phyloP scores from a whole-genome alignment of 2,329 filamentous ascomycete species.

The Pseudogymnoascus sp. region DNA sequence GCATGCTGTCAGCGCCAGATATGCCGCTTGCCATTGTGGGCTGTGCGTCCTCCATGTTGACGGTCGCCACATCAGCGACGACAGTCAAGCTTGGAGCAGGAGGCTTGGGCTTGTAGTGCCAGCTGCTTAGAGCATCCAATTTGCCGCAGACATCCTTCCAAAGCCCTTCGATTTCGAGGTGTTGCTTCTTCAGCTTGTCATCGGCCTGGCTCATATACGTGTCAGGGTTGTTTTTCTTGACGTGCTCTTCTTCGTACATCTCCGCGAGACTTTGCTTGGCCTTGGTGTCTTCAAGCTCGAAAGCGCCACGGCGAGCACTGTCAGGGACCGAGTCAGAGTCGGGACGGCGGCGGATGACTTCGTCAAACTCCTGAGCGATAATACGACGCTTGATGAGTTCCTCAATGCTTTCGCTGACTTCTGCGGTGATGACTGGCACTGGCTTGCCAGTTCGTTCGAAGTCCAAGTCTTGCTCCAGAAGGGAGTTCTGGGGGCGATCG shows the following conservation, averaged over 20 bases:
- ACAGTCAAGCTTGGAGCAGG: constrained; percentile 75
- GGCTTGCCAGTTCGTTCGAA: constrained; percentile 95
- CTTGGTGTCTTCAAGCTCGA: constrained; percentile 78
- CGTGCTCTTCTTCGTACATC: constrained; percentile 88
- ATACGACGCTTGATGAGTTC: constrained; percentile 91
- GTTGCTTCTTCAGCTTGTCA: constrained; percentile 73
- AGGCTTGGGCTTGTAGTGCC: constrained; percentile 91
- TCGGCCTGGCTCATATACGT: constrained; percentile 74
- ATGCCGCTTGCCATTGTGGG: constrained; percentile 74
- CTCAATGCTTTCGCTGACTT: constrained; percentile 86
- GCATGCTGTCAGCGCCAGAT: constrained; percentile 58
- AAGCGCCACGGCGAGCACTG: constrained; percentile 54
- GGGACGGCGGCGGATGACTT: constrained; percentile 74
- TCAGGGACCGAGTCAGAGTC: constrained; percentile 58
- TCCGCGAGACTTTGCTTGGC: constrained; percentile 82
- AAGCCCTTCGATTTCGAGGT: constrained; percentile 71
- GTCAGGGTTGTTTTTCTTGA: constrained; percentile 67
- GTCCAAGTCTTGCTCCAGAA: constrained; percentile 89
- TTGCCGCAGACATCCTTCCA: constrained; percentile 76
- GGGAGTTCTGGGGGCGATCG: constrained; percentile 80
- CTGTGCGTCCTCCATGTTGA: constrained; percentile 91
- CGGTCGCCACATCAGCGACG: constrained; percentile 81
- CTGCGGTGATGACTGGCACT: constrained; percentile 85
- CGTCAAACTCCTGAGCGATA: constrained; percentile 82
- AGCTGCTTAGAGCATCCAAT: constrained; percentile 83